Percentiles rank a stretch among this genome's conserved stretches.
Conservation (phyloP, 192 early-diverging fungal genomes). For the Linderina pennispora region DNA sequence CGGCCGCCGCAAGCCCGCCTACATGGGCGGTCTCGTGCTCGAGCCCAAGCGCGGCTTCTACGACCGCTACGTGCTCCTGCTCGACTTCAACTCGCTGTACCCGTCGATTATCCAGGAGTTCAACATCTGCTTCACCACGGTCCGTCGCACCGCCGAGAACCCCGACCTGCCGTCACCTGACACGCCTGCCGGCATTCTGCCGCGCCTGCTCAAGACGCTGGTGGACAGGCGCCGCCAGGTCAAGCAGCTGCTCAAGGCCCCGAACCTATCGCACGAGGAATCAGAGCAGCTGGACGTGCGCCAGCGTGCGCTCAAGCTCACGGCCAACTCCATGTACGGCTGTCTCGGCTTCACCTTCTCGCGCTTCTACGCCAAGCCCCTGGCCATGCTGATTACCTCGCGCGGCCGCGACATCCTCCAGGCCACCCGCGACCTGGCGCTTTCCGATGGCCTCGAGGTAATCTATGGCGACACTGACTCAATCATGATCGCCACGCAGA, state of each 20-base stretch:
- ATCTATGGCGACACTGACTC: constrained; percentile 99
- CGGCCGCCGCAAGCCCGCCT: constrained; percentile 79
- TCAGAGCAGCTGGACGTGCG: constrained; percentile 79
- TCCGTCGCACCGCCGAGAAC: constrained; percentile 51
- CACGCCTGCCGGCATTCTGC: constrained; percentile 71
- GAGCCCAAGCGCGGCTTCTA: constrained; percentile 98
- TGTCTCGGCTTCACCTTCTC: constrained; percentile 91
- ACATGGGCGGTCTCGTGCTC: constrained; percentile 91
- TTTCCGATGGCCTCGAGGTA: constrained; percentile 75
- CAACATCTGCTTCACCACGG: constrained; percentile 99
- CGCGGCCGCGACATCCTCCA: constrained; percentile 96
- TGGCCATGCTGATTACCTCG: constrained; percentile 96
- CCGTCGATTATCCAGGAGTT: constrained; percentile 99
- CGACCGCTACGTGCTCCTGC: constrained; percentile 86
- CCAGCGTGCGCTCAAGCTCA: constrained; percentile 92
- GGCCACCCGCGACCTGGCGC: constrained; percentile 83
- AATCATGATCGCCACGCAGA: constrained; percentile 93
- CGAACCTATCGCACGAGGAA: constrained; percentile 50
- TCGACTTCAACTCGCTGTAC: constrained; percentile 99
- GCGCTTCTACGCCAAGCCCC: constrained; percentile 91
- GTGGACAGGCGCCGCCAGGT: constrained; percentile 87
- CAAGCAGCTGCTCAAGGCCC: constrained; percentile 82
- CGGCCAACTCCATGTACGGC: constrained; percentile 99
- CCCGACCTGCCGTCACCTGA: constrained; percentile 74
- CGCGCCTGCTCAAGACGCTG: constrained; percentile 76